Evolutionary conservation across 2,329 filamentous ascomycete genomes (phyloP).

Genomic region (Fusarium buharicum): DNA sequence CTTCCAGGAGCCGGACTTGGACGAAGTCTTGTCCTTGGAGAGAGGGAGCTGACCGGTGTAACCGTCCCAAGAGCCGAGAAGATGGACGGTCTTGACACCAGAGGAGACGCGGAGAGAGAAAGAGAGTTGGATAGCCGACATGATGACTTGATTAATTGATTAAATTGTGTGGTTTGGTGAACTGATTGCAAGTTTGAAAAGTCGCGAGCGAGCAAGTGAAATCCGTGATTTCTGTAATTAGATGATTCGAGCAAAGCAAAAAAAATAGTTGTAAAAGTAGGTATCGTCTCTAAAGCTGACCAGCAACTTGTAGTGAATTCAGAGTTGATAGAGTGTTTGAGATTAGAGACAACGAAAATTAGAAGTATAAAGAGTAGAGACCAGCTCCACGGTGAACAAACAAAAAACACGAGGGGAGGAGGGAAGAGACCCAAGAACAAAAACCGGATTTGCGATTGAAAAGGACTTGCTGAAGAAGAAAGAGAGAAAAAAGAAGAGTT

Average conservation of each 20-base stretch:
- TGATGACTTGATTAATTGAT: conserved; percentile 59
- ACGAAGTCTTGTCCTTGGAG: conserved; percentile 83
- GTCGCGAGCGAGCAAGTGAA: conserved; percentile 67
- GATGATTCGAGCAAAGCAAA: conserved; percentile 47
- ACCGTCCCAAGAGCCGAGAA: conserved; percentile 98
- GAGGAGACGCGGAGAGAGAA: conserved; percentile 96
- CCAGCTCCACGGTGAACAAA: conserved; percentile 61
- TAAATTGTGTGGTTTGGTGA: conserved; percentile 43
- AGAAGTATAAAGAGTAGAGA: conserved; percentile 58
- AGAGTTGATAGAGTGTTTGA: conserved; percentile 29
- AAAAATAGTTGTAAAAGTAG: conserved; percentile 32
- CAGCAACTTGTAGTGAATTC: conserved; percentile 51
- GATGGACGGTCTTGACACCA: conserved; percentile 96
- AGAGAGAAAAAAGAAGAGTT: conserved; percentile 51
- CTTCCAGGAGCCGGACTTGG: conserved; percentile 92
- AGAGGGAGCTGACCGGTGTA: conserved; percentile 95
- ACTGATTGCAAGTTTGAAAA: conserved; percentile 48
- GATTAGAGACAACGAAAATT: conserved; percentile 49
- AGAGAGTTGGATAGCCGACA: conserved; percentile 92
- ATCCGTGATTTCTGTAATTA: conserved; percentile 63
- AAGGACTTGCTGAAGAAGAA: conserved; percentile 73
- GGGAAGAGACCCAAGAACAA: conserved; percentile 54
- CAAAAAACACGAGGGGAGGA: conserved; percentile 53
- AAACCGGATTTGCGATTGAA: conserved; percentile 64
- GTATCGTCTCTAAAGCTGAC: conserved; percentile 53